These are phyloP conservation scores for Chondrus crispus DNA, from an alignment of 23 red algal species.

Conservation along the genomic window DNA sequence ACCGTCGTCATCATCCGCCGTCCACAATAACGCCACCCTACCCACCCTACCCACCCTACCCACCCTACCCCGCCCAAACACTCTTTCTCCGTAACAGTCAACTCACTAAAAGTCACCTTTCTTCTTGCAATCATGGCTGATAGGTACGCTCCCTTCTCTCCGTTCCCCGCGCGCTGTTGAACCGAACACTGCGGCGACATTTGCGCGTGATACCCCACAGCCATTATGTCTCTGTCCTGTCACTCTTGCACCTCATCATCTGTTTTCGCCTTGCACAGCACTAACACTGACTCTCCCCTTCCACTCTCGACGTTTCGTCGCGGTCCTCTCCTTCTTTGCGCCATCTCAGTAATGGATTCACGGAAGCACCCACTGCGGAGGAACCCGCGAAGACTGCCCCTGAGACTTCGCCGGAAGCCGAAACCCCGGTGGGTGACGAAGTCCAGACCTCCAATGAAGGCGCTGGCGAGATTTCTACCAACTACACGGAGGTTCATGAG, in stretches of 20 bases:
- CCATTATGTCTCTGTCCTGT: background rate
- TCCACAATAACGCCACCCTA: background rate
- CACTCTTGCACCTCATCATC: background rate
- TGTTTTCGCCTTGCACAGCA: background rate
- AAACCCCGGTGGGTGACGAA: background rate
- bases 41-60: background rate
- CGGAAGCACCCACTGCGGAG: conserved; percentile 11
- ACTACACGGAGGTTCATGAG: conserved; percentile 83
- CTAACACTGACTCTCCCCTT: background rate
- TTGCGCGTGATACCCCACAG: background rate
- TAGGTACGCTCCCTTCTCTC: background rate
- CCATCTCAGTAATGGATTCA: conserved; percentile 45
- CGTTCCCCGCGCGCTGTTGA: background rate
- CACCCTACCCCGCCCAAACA: background rate
- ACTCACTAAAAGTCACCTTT: too few species aligned
- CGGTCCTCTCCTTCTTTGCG: background rate
- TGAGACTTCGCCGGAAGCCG: background rate
- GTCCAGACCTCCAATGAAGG: conserved; percentile 41
- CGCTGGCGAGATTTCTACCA: conserved; percentile 72
- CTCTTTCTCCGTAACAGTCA: background rate
- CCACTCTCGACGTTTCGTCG: background rate
- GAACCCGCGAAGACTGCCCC: background rate
- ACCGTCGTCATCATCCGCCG: background rate
- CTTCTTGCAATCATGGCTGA: background rate
- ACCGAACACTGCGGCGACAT: background rate